Conservation (phyloP, 345 rosid genomes). For the Lepidium didymum region DNA sequence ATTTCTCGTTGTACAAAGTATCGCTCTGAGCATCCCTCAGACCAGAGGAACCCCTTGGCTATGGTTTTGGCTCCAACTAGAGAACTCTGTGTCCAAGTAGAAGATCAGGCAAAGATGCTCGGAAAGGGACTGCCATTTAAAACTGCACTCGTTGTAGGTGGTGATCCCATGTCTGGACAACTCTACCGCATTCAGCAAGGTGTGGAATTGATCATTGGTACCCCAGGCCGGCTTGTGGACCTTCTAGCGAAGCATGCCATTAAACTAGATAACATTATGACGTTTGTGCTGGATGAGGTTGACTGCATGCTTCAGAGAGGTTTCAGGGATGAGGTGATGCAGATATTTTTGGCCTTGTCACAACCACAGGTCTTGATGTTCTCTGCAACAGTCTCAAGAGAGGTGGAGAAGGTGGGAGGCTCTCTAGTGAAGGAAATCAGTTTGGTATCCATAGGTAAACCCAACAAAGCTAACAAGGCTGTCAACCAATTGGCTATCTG, state of each 20-base stretch:
- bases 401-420: conserved; percentile 61
- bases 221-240: conserved; percentile 91
- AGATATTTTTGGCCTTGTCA: conserved; percentile 58
- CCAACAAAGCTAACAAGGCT: conserved; percentile 55
- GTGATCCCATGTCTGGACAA: conserved; percentile 75
- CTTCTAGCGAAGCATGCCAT: conserved; percentile 59
- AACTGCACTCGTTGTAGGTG: conserved; percentile 92
- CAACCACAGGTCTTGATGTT: conserved; percentile 80
- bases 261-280: conserved; percentile 41
- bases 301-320: conserved; percentile 95
- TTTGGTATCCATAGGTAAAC: conserved; percentile 53
- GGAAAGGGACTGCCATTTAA: conserved; percentile 91
- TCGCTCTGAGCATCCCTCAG: conserved; percentile 26
- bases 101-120: conserved; percentile 82
- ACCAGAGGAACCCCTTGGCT: conserved; percentile 46
- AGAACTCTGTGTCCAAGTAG: conserved; percentile 85
- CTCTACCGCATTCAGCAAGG: conserved; percentile 75
- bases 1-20: conserved; percentile 49
- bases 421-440: conserved; percentile 42
- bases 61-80: conserved; percentile 82
- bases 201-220: conserved; percentile 74
- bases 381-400: conserved; percentile 74
- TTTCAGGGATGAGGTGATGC: conserved; percentile 86
- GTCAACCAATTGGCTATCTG: conserved; percentile 80
- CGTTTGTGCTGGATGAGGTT: conserved; percentile 77